Conservation (phyloP, 2,329 filamentous ascomycete species). For the Trichoderma guizhouense region DNA sequence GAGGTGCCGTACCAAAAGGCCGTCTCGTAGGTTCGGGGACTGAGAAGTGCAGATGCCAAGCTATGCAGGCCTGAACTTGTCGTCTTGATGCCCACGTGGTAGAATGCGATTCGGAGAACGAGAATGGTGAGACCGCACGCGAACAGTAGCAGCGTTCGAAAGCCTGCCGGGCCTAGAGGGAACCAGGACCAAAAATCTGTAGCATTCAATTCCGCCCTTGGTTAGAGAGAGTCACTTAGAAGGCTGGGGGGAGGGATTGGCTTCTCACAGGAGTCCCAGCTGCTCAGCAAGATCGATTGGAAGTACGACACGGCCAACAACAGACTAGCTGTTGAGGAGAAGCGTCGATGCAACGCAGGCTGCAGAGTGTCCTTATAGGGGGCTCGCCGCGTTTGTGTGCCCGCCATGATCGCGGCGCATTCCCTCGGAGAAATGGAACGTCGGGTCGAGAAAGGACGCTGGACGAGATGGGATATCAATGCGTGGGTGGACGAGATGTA, state of each 20-base stretch:
- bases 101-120: conserved; percentile 79
- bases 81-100: conserved; percentile 71
- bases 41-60: conserved; percentile 56
- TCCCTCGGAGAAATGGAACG: conserved; percentile 27
- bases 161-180: conserved; percentile 69
- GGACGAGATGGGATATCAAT: neutral
- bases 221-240: conserved; percentile 14
- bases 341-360: conserved; percentile 81
- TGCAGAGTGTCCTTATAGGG: conserved; percentile 88
- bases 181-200: conserved; percentile 84
- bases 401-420: conserved; percentile 51
- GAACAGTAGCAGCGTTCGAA: conserved; percentile 74
- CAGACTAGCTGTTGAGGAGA: conserved; percentile 71
- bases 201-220: neutral
- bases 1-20: conserved; percentile 74
- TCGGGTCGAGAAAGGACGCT: neutral
- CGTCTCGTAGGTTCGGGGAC: conserved; percentile 63
- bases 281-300: conserved; percentile 66
- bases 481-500: neutral
- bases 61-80: conserved; percentile 65
- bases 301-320: conserved; percentile 70
- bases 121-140: conserved; percentile 73
- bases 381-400: conserved; percentile 52
- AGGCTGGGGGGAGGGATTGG: neutral
- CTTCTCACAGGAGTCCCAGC: conserved; percentile 64